These are phyloP conservation scores for Zygosaccharomyces sapae DNA, from an alignment of 1,139 yeast genomes.

Conservation along the genomic window DNA sequence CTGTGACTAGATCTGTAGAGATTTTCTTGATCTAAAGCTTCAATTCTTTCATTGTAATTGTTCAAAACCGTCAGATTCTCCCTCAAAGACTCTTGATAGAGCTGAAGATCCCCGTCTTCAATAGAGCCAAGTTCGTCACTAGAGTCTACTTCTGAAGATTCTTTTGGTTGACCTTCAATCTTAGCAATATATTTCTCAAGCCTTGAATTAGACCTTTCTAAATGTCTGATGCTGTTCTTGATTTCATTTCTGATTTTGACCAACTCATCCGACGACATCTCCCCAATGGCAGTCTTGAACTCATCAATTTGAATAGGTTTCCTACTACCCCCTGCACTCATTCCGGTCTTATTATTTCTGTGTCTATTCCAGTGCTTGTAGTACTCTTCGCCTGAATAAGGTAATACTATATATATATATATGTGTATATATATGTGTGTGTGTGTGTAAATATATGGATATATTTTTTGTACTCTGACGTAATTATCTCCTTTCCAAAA, in stretches of 20 bases:
- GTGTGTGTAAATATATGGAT: no score
- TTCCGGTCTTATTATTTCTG: not conserved
- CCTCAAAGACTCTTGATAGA: slow-evolving; percentile 37
- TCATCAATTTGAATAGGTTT: slow-evolving; percentile 40
- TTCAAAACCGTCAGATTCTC: slow-evolving; percentile 38
- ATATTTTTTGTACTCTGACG: no score
- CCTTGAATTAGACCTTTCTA: slow-evolving; percentile 37
- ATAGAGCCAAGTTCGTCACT: slow-evolving; percentile 28
- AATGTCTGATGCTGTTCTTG: slow-evolving; percentile 35
- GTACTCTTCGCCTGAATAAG: not conserved
- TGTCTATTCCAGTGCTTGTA: not conserved
- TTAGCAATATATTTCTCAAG: slow-evolving; percentile 33
- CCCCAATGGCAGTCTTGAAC: slow-evolving; percentile 38
- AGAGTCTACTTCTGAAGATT: slow-evolving; percentile 25
- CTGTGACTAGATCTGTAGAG: slow-evolving; percentile 19
- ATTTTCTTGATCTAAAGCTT: slow-evolving; percentile 36
- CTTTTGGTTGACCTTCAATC: slow-evolving; percentile 24
- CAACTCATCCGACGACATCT: slow-evolving; percentile 36
- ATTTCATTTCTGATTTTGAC: slow-evolving; percentile 30
- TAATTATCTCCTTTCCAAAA: no score
- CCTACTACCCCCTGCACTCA: slow-evolving; percentile 25
- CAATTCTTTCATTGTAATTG: slow-evolving; percentile 37
- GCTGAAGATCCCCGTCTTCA: slow-evolving; percentile 31
- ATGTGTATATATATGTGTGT: no score
- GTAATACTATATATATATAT: no score